Base-by-base conservation (phyloP, 345 rosid genomes). In the Eucalyptus urophylla region DNA sequence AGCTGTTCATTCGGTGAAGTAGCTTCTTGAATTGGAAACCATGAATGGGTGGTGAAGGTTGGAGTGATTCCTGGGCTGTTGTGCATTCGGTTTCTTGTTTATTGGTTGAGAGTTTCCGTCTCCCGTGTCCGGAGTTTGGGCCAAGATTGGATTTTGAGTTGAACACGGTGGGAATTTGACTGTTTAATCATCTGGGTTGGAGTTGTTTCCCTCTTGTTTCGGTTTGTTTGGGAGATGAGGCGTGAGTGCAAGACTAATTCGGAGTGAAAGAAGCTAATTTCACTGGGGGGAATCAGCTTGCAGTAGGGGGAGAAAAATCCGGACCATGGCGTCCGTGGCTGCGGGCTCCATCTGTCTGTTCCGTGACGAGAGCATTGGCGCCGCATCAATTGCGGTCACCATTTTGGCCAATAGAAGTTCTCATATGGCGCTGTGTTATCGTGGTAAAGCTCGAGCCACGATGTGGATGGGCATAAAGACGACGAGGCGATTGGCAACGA, bases 261-360 rank as follows among this genome's bases (percentile, higher is more conserved):
- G 1, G 5, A 22, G 24, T 40, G 83, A 76, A 76, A 37, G 83
- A 37, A 83, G 86, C 90, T 87, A 80, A 80, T 62, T 25, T 80
- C 17, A 53, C 37, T 10, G 29, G 56, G 29, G 53, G 33, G 25
- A 83, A 11, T 87, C 93, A 93, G 94, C 89, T 92, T 91, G 90
- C 22, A 86, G 86, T 89, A 89, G 89, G 92, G 88, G 90, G 89
- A 89, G 54, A 85, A 88, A 90, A 86, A 56, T 62, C 88, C 87
- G 88, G 89, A 94, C 86, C 83, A 97, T 97, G 99, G 94, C 96
- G 53, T 89, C 94, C 87, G 90, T 95, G 88, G 90, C 93, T 76
- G 83, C 27, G 56, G 94, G 91, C 69, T 92, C 93, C 76, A 87
- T 95, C 87, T 92, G 92, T 86, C 86, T 93, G 86, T 94, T 90